phyloP scores from a whole-genome alignment of 306 rosid genomes.

The Medicago truncatula region MtrunA17r5.0-ANR NC_053044.1:57219001-57219500 shows the following conservation, averaged over 20 bases:
- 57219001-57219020: conserved; percentile 96
- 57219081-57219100: conserved; percentile 97
- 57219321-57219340: too few species aligned
- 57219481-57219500: neutral
- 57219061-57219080: conserved; percentile 95
- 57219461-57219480: neutral
- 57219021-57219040: conserved; percentile 92
- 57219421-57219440: too few species aligned
- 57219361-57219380: neutral
- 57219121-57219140: conserved; percentile 4
- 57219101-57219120: conserved; percentile 99
- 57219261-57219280: neutral
- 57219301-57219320: neutral
- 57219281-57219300: too few species aligned
- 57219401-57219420: neutral
- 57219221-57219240: neutral
- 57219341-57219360: neutral
- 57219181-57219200: neutral
- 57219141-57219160: neutral
- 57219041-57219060: conserved; percentile 93
- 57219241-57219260: neutral
- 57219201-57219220: neutral
- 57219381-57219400: neutral
- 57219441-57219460: neutral
- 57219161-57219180: neutral